Evolutionary conservation across 1,284 basidiomycete species (phyloP), one percentile per base, ranked within the genome.

Genomic region (Leccinum subfulvum): DNA sequence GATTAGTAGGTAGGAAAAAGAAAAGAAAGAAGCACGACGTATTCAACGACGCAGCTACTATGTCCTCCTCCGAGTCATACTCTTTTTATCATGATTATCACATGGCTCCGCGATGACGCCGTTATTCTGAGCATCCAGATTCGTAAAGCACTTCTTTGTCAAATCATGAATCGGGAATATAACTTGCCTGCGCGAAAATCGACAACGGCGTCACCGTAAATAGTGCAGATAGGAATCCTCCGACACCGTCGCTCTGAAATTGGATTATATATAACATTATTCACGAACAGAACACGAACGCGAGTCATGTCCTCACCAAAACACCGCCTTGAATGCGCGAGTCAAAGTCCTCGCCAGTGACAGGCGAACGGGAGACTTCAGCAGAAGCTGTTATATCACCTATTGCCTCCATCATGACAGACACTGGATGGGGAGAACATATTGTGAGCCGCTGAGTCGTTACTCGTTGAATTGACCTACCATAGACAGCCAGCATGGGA

Each of bases 321-420:
- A 95, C 81, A 47, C 92, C 93, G n/a, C 93, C 92, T 75, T 93
- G 90, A 52, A 94, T 90, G 8, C 92, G 81, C 1, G 84, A 83
- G 73, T 94, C 91, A 73, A 93, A 94, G 63, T 89, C 84, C 21
- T 81, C 79, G 0, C 90, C 91, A 39, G 84, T 81, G 21, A 92
- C 88, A n/a, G 79, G 75, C 18, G 92, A 81, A 10, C 85, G 83
- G 2, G 90, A 93, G 3, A 92, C 90, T 73, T 95, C 93, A 1
- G 90, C 87, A 4, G 89, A 90, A 0, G 93, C 92, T 0, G 93
- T 94, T 67, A 95, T 89, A 69, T 95, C 92, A 1, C 92, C 93
- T 57, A 93, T 93, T 3, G 91, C 89, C 75, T 95, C 92, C 88
- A 92, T 90, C 2, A 89, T 85, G 1, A 86, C 72, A 1, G 89